Percentiles rank a stretch among this genome's conserved stretches.
Evolutionary conservation across 768 basidiomycete species (phyloP).

Genomic region (Hortiboletus flavorubellus): DNA sequence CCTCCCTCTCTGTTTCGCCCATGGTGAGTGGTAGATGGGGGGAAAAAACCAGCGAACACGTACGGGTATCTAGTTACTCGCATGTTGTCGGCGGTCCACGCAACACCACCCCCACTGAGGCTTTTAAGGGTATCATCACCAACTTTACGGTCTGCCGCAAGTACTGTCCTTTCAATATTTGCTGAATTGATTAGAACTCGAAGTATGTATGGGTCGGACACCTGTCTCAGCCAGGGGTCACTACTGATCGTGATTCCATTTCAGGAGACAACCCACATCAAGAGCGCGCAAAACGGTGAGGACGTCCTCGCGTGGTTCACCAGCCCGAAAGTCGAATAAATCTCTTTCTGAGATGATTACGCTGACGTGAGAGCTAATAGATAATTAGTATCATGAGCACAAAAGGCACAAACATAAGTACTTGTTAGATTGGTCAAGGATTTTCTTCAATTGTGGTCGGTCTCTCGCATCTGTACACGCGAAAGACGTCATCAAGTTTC

Average conservation of each 20-base stretch:
- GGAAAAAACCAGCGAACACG: constrained; percentile 23
- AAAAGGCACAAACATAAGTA: constrained; percentile 36
- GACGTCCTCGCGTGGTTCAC: constrained; percentile 62
- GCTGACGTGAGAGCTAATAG: constrained; percentile 39
- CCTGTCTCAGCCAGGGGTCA: constrained; percentile 39
- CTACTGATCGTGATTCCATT: neutral
- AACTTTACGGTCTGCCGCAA: constrained; percentile 60
- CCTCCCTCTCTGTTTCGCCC: constrained; percentile 58
- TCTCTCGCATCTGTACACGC: constrained; percentile 74
- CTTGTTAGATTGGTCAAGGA: constrained; percentile 62
- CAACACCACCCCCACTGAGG: constrained; percentile 49
- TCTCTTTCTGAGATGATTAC: constrained; percentile 71
- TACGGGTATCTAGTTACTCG: constrained; percentile 63
- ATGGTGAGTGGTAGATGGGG: neutral
- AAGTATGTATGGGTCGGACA: constrained; percentile 68
- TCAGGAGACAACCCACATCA: constrained; percentile 46
- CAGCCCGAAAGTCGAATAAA: constrained; percentile 73
- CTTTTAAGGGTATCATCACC: constrained; percentile 52
- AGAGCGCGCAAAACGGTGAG: constrained; percentile 81
- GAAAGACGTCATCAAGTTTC: constrained; percentile 57
- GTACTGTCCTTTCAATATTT: constrained; percentile 66
- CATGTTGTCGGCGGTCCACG: constrained; percentile 64
- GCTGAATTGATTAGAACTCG: constrained; percentile 78
- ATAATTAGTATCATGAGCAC: constrained; percentile 9
- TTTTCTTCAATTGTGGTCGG: constrained; percentile 46